Conservation (phyloP, 331 rosid genomes). For the Pyracantha coccinea region DNA sequence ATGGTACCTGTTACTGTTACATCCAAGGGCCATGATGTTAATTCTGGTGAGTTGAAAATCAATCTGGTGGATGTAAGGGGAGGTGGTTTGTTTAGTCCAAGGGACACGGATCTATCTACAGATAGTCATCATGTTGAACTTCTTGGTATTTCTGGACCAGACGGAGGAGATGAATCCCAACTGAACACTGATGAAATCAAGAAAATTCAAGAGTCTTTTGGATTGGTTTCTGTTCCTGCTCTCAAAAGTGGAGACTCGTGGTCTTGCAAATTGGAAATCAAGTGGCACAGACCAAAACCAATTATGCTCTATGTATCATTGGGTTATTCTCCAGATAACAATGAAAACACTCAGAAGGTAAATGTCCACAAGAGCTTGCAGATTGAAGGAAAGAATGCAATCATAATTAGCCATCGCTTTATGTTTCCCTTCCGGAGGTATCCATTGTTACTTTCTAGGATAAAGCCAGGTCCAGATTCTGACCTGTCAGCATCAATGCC, state of each 20-base stretch:
- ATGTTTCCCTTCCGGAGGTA: slow-evolving; percentile 76
- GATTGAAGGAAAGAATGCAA: slow-evolving; percentile 77
- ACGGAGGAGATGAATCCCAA: slow-evolving; percentile 57
- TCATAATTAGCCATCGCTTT: slow-evolving; percentile 54
- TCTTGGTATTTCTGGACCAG: slow-evolving; percentile 72
- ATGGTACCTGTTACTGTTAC: slow-evolving; percentile 67
- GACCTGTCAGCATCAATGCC: slow-evolving; percentile 54
- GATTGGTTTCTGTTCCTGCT: slow-evolving; percentile 77
- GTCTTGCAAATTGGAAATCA: slow-evolving; percentile 90
- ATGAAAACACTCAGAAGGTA: slow-evolving; percentile 53
- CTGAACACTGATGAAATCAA: slow-evolving; percentile 5
- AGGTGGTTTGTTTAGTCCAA: slow-evolving; percentile 91
- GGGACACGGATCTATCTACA: slow-evolving; percentile 54
- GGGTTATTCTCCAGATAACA: slow-evolving; percentile 51
- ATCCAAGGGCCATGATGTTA: slow-evolving; percentile 68
- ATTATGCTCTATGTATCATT: slow-evolving; percentile 84
- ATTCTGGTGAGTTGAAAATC: slow-evolving; percentile 86
- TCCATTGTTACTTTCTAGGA: slow-evolving; percentile 67
- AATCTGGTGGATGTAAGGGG: slow-evolving; percentile 93
- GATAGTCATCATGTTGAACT: slow-evolving; percentile 88
- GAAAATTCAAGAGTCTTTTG: slow-evolving; percentile 78
- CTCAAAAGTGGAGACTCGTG: slow-evolving; percentile 74
- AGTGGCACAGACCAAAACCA: slow-evolving; percentile 92
- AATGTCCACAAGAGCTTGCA: slow-evolving; percentile 91
- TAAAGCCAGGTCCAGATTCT: slow-evolving; percentile 45